Evolutionary conservation across 1,284 basidiomycete species (phyloP), one percentile per base, ranked within the genome.

Genomic region (Cryptococcus wingfieldii): DNA sequence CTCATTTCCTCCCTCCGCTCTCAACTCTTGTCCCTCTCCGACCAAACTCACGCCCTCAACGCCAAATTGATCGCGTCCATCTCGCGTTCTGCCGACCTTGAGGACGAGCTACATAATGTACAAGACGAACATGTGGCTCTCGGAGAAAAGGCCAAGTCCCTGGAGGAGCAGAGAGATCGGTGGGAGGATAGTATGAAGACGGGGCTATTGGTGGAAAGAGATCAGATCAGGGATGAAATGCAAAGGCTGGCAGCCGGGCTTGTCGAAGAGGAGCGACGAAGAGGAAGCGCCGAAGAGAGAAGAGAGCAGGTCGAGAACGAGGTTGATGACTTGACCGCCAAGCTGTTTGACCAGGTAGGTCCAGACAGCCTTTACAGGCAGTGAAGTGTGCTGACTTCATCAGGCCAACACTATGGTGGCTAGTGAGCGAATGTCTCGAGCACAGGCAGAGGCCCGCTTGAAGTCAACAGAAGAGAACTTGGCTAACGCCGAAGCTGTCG

Each of bases 401-500:
- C 59, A 92, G 75, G 90, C 90, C 2, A 94, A 95, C 71, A 86
- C 82, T 1, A 95, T 95, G 91, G 90, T 98, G 6, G 92, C 90
- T 0, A 87, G 91, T 64, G 95, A 95, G 46, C 84, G 93, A 6
- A 83, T 88, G 58, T 83, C 82, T 10, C 75, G 82, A 2, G 86
- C 88, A 1, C 80, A 82, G 59, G 91, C 91, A 65, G 90, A 96
- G 70, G 83, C 86, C 47, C 91, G 93, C 68, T 86, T 88, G 9
- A 82, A 83, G 52, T 84, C 87, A 47, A 85, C 92, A 8, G 90
- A 98, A 76, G 81, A 82, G 43, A 87, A 89, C 4, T 77, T 96
- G 60, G 85, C 83, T 62, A 84, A 86, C 38, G 89, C 92, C 0
- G 93, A 97, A 74, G 89, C 92, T 61, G 87, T 88, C 8, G 86